phyloP scores from a whole-genome alignment of 2,329 filamentous ascomycete species.

The Colletotrichum liaoningense region DNA sequence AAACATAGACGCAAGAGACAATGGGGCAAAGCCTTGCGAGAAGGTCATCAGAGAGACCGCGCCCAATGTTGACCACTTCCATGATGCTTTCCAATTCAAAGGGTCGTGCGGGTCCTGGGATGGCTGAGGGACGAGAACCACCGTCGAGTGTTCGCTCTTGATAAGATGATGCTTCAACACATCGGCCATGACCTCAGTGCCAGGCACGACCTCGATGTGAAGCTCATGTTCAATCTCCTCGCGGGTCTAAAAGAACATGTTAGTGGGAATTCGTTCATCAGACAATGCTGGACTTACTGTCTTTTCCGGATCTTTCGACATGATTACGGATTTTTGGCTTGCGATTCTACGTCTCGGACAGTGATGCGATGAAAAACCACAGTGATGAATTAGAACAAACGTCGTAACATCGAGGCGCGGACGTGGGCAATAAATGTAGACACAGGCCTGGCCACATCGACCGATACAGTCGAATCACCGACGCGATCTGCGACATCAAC shows the following conservation, averaged over 20 bases:
- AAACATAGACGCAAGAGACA: conserved; percentile 66
- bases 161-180: conserved; percentile 73
- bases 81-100: conserved; percentile 42
- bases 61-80: conserved; percentile 53
- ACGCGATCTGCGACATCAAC: background rate
- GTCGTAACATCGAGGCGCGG: background rate
- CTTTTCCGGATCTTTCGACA: background rate
- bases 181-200: conserved; percentile 57
- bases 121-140: conserved; percentile 61
- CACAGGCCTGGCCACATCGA: background rate
- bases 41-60: conserved; percentile 53
- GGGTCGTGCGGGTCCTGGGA: conserved; percentile 31
- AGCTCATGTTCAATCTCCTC: conserved; percentile 37
- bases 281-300: background rate
- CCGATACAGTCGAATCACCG: background rate
- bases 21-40: conserved; percentile 52
- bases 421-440: background rate
- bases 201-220: conserved; percentile 47
- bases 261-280: background rate
- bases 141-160: conserved; percentile 58
- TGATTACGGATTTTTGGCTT: background rate
- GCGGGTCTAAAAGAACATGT: background rate
- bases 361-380: background rate
- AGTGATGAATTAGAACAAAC: rapidly evolving
- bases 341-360: background rate